Conservation (phyloP, 2,329 filamentous ascomycete species). For the Didymella exigua region DNA sequence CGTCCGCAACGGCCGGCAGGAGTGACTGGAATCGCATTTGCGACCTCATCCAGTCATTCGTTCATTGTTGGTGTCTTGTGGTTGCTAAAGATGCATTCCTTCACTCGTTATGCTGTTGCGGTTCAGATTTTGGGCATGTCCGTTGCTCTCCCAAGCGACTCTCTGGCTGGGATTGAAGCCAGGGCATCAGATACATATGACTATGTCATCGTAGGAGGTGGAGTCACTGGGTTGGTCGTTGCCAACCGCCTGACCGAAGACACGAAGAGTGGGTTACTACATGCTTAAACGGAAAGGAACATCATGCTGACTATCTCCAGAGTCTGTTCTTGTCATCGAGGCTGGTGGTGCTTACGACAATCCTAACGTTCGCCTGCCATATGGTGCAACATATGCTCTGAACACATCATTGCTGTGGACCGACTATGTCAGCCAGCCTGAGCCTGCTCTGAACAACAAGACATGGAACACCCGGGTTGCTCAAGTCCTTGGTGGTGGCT, state of each 20-base stretch:
- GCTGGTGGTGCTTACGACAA: slow-evolving; percentile 32
- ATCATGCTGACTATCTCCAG: slow-evolving; percentile 20
- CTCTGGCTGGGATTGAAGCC: not conserved
- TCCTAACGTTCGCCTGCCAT: slow-evolving; percentile 30
- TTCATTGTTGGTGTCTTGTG: not conserved
- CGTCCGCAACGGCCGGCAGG: not conserved
- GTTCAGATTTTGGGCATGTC: slow-evolving; percentile 22
- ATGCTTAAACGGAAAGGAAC: not conserved
- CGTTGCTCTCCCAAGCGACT: slow-evolving; percentile 18
- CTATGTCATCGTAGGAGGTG: slow-evolving; percentile 38
- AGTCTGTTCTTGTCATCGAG: slow-evolving; percentile 38
- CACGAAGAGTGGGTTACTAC: slow-evolving; percentile 17
- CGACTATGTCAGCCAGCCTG: slow-evolving; percentile 26
- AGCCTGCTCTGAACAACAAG: slow-evolving; percentile 24
- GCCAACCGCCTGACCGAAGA: slow-evolving; percentile 32
- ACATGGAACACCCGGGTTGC: slow-evolving; percentile 26
- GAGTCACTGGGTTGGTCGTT: slow-evolving; percentile 33
- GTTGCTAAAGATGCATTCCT: slow-evolving; percentile 26
- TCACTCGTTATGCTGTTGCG: slow-evolving; percentile 19
- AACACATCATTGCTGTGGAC: slow-evolving; percentile 29
- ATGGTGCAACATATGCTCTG: slow-evolving; percentile 27
- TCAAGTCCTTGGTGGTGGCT: slow-evolving; percentile 32
- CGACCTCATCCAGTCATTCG: not conserved
- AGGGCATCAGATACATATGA: slow-evolving; percentile 27
- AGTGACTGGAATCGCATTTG: not conserved